phyloP scores from a whole-genome alignment of 2,329 filamentous ascomycete species.

The Triangularia setosa region DNA sequence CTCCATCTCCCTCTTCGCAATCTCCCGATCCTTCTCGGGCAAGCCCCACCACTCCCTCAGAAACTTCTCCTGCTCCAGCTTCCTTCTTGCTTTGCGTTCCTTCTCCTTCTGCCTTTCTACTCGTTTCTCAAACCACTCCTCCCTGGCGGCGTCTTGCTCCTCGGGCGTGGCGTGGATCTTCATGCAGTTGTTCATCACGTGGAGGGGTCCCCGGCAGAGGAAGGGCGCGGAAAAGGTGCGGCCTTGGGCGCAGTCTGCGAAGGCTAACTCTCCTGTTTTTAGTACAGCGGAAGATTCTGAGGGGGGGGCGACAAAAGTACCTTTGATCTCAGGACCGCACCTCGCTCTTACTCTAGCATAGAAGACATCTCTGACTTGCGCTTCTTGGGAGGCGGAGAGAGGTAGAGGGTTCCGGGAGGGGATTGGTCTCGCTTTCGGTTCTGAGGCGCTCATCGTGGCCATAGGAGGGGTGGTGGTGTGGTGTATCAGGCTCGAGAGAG shows the following conservation, averaged over 20 bases:
- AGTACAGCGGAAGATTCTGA: neutral
- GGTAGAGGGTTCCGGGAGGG: constrained; percentile 76
- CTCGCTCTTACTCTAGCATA: constrained; percentile 71
- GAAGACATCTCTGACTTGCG: constrained; percentile 76
- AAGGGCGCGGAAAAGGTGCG: constrained; percentile 87
- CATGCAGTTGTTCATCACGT: constrained; percentile 94
- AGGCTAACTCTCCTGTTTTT: constrained; percentile 53
- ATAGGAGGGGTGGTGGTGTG: neutral
- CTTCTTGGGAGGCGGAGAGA: constrained; percentile 75
- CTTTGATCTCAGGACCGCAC: constrained; percentile 76
- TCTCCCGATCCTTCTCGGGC: constrained; percentile 52
- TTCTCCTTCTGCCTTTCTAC: constrained; percentile 65
- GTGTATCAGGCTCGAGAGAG: neutral
- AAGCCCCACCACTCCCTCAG: constrained; percentile 66
- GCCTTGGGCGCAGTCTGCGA: constrained; percentile 82
- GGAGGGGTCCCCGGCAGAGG: constrained; percentile 73
- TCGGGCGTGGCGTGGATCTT: constrained; percentile 75
- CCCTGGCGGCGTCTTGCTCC: constrained; percentile 81
- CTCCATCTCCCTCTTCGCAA: constrained; percentile 50
- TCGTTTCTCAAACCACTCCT: constrained; percentile 85
- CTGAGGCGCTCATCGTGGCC: neutral
- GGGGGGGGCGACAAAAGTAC: constrained; percentile 39
- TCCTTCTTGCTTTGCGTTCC: constrained; percentile 58
- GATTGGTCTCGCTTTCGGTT: constrained; percentile 32
- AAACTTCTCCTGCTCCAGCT: constrained; percentile 61